A percentile compares a stretch with the other conserved stretches of the same genome.
Conservation (phyloP, 2,329 filamentous ascomycete species). For the Aspergillus texensis region DNA sequence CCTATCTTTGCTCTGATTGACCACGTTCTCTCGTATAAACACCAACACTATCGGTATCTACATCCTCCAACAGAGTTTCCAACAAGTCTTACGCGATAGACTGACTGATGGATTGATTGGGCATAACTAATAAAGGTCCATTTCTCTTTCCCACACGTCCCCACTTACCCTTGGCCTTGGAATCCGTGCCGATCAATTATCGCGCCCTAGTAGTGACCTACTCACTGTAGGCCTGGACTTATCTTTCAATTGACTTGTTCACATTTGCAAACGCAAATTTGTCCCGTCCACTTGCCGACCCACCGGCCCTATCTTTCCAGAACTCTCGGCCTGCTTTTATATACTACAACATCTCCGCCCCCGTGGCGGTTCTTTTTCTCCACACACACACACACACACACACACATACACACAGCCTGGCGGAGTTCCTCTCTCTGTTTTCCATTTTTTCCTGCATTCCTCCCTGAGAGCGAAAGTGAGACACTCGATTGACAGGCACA, state of each 20-base stretch:
- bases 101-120: slow-evolving; percentile 1
- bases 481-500: neutral
- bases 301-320: slow-evolving; percentile 18
- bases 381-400: slow-evolving; percentile 16
- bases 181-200: slow-evolving; percentile 9
- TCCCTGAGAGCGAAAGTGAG: neutral
- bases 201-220: neutral
- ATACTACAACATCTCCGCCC: slow-evolving; percentile 11
- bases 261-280: slow-evolving; percentile 15
- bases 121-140: neutral
- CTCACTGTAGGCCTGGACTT: slow-evolving; percentile 1
- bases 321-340: slow-evolving; percentile 19
- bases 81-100: neutral
- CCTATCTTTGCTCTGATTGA: neutral
- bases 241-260: slow-evolving; percentile 9
- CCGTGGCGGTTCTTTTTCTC: slow-evolving; percentile 24
- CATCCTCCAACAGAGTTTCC: neutral
- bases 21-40: neutral
- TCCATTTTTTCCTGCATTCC: slow-evolving; percentile 1
- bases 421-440: slow-evolving; percentile 18
- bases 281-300: slow-evolving; percentile 8
- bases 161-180: slow-evolving; percentile 4
- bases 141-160: neutral
- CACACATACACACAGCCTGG: slow-evolving; percentile 14
- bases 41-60: neutral